Conservation (phyloP, 2,329 filamentous ascomycete species). For the Thelonectria blattea region DNA sequence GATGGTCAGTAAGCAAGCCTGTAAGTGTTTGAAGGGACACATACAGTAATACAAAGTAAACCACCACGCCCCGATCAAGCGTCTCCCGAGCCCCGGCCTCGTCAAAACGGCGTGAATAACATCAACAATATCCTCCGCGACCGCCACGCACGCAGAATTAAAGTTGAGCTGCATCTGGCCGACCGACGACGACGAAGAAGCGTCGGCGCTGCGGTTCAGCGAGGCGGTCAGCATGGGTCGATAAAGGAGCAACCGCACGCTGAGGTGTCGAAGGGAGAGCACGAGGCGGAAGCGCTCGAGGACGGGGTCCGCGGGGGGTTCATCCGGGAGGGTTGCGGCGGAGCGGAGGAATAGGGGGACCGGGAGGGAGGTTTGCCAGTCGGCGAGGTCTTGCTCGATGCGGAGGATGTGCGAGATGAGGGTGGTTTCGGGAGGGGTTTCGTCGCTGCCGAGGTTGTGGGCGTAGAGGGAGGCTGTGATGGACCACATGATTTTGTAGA, state of each 20-base stretch:
- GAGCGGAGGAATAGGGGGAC: neutral
- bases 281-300: slow-evolving; percentile 49
- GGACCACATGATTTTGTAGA: slow-evolving; percentile 21
- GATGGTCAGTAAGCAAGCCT: neutral
- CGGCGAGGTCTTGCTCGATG: slow-evolving; percentile 23
- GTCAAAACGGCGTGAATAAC: slow-evolving; percentile 17
- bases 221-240: slow-evolving; percentile 30
- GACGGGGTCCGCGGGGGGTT: slow-evolving; percentile 14
- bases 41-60: slow-evolving; percentile 29
- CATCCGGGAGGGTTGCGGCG: neutral
- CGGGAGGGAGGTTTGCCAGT: slow-evolving; percentile 20
- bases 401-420: slow-evolving; percentile 20
- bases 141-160: slow-evolving; percentile 6
- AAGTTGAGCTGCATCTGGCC: slow-evolving; percentile 23
- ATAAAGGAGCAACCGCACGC: slow-evolving; percentile 41
- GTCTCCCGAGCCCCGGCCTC: slow-evolving; percentile 3
- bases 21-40: neutral
- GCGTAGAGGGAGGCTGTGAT: slow-evolving; percentile 23
- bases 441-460: slow-evolving; percentile 23
- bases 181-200: neutral
- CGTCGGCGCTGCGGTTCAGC: neutral
- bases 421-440: slow-evolving; percentile 7
- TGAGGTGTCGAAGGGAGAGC: slow-evolving; percentile 42
- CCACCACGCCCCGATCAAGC: slow-evolving; percentile 29
- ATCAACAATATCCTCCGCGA: slow-evolving; percentile 18